Evolutionary conservation across 73 alveolate genomes (phyloP), one percentile per base, ranked within the genome.

Genomic region (Paramecium bursaria): DNA sequence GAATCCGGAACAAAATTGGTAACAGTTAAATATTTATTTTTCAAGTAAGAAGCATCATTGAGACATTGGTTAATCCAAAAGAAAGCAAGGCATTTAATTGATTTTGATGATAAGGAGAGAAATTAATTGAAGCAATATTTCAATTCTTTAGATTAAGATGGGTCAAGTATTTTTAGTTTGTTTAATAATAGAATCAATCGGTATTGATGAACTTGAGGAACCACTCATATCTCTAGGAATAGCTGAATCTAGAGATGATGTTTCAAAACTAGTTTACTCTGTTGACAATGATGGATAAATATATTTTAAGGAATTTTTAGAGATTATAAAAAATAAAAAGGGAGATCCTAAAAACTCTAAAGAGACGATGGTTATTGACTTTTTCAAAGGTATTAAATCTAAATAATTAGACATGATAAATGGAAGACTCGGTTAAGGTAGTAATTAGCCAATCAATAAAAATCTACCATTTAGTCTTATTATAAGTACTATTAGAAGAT

Each of bases 231-330:
- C 98, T 7, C 86, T 95, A 25, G 99, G 99, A 15, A 86, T 95
- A 46, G 99, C 99, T 0, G 97, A 95, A 55, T 89, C 93, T 21
- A 80, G 96, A 80, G 98, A 95, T n/a, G 97, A 95, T 82, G 98
- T 95, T 3, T 73, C 90, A 54, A 91, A 94, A 23, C 61, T 95
- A 74, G 88, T 95, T 44, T 86, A 85, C 25, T 53, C 87, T 4
- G 99, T 94, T 23, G 98, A 95, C 79, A 93, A 90, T 46, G 99
- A 95, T 88, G 95, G 95, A 1, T 92, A 60, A 74, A 95, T 95
- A 30, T 97, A 95, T 74, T 95, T 94, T 86, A 86, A 89, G 11
- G 98, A 95, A 76, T 95, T 95, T 75, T 87, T 93, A 15, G 82
- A 90, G 11, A 95, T 95, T 82, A 92, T 95, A 30, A 94, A 92